phyloP scores from a whole-genome alignment of 306 rosid genomes.

The Cucurbita argyrosperma region DNA sequence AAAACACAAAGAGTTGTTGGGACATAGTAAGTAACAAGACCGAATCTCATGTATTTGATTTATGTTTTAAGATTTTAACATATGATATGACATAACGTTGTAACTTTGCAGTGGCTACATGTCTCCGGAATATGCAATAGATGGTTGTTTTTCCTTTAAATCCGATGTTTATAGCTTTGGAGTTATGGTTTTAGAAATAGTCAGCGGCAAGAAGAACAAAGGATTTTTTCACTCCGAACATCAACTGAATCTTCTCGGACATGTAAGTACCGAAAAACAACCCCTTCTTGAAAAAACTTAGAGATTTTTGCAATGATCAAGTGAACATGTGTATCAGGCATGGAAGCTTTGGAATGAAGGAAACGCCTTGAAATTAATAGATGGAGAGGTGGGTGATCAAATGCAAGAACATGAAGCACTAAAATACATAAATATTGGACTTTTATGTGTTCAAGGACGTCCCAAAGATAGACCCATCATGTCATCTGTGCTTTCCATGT shows the following conservation, averaged over 20 bases:
- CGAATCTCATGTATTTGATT: background rate
- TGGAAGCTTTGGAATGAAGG: constrained; percentile 18
- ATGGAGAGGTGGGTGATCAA: background rate
- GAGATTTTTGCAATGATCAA: background rate
- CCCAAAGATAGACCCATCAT: constrained; percentile 15
- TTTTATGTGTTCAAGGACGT: constrained; percentile 15
- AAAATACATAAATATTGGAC: constrained; percentile 11
- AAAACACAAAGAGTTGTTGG: constrained; percentile 25
- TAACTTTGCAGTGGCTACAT: constrained; percentile 15
- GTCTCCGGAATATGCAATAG: constrained; percentile 22
- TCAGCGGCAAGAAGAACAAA: constrained; percentile 27
- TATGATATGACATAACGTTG: too few relatives aligned
- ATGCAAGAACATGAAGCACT: constrained; percentile 1
- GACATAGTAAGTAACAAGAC: constrained; percentile 19
- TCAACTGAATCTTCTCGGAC: constrained; percentile 16
- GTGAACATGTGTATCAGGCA: background rate
- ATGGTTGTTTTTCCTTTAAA: constrained; percentile 16
- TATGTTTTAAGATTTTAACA: too few relatives aligned
- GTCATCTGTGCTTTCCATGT: constrained; percentile 14
- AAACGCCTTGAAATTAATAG: constrained; percentile 5
- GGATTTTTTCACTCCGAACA: constrained; percentile 5
- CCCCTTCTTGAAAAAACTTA: background rate
- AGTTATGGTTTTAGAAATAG: constrained; percentile 28
- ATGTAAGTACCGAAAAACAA: background rate
- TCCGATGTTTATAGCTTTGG: constrained; percentile 41